Evolutionary conservation across 2,329 filamentous ascomycete genomes (phyloP), one percentile per base, ranked within the genome.

Genomic region (Penicillium griseofulvum): DNA sequence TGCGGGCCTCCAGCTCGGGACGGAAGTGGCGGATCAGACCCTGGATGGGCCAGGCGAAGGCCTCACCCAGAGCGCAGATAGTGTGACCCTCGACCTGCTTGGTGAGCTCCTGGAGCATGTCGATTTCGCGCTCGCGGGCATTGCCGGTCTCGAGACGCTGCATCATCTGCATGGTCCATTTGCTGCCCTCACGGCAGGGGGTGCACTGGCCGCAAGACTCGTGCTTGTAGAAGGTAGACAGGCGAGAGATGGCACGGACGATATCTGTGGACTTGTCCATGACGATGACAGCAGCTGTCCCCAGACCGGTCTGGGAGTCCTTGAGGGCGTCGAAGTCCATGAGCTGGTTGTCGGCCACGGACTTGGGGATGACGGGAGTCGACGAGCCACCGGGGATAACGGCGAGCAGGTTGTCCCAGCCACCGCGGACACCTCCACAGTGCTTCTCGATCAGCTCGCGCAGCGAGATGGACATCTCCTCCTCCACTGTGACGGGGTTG

Each of bases 121-220:
- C 94, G 74, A 99, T 99, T 79, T 99, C 94, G 58, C 94, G 84
- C 76, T 88, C 86, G 60, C 90, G 87, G 57, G 90, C 94, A 76
- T 90, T 86, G 56, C 94, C 94, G 75, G 89, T 89, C 81, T 96
- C 91, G 68, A 99, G 96, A 54, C 94, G 88, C 76, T 89, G 82
- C 94, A 99, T 97, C 76, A 99, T 97, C 82, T 99, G 92, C 78
- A 96, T 89, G 11, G 93, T 97, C 94, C 94, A 99, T 81, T 96
- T 97, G 81, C 89, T 95, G 64, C 94, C 94, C 80, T 99, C 94
- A 73, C 94, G 89, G 84, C 94, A 99, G n/a, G 94, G 94, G 55
- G 94, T 99, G 82, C 94, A 99, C 80, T 99, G 94, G 57, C 94
- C 94, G 76, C 94, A 99, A 64, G 87, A 92, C 82, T 99, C 94